A percentile compares a stretch with the other conserved stretches of the same genome.
phyloP scores from a whole-genome alignment of 1,284 basidiomycete species.

The Apiotrichum veenhuisii region DNA sequence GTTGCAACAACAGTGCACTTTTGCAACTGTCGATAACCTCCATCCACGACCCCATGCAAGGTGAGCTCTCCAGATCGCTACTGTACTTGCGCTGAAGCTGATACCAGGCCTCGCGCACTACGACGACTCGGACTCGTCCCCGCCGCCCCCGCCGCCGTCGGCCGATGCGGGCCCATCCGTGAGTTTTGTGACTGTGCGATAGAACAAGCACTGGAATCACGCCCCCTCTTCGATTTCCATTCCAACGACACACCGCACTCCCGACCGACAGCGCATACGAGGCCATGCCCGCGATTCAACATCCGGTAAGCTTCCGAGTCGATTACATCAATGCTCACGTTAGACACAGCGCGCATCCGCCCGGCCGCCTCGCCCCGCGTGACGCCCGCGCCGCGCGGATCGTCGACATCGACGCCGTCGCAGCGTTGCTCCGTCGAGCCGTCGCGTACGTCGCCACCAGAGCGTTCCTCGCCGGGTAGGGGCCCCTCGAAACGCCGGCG shows the following conservation, averaged over 20 bases:
- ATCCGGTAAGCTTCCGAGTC: neutral
- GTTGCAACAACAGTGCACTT: too few relatives aligned
- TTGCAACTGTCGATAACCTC: too few relatives aligned
- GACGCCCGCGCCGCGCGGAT: neutral
- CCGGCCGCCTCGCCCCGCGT: neutral
- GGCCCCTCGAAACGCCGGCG: neutral
- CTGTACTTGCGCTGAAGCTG: too few relatives aligned
- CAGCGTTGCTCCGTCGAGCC: neutral
- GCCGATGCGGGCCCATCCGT: constrained; percentile 15
- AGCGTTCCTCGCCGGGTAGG: neutral
- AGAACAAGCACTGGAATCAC: constrained; percentile 15
- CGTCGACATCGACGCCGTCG: neutral
- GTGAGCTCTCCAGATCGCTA: too few relatives aligned
- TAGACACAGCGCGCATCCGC: neutral
- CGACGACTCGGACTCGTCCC: constrained; percentile 16
- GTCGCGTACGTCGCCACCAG: neutral
- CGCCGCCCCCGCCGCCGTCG: neutral
- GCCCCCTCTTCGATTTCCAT: neutral
- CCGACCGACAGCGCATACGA: neutral
- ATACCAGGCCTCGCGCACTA: constrained; percentile 16
- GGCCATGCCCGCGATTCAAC: neutral
- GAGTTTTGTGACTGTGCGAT: constrained; percentile 3
- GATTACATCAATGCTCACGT: neutral
- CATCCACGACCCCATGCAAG: too few relatives aligned
- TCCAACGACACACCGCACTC: neutral